Base-by-base conservation (phyloP, 75 land plant genomes). In the Cryptomeria japonica region DNA sequence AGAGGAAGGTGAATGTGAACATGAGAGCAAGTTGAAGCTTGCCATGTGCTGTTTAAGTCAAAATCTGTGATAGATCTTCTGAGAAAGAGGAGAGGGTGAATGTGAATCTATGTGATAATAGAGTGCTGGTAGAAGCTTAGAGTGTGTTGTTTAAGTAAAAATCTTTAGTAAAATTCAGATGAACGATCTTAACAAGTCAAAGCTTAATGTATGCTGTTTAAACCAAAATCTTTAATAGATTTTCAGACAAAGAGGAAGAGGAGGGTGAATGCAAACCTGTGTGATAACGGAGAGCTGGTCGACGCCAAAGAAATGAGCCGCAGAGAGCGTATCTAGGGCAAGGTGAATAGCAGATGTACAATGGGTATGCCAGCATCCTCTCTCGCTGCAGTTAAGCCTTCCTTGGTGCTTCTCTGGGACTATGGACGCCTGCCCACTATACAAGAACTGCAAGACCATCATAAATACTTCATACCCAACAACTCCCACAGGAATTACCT, bases 401-500 rank as follows among this genome's bases (percentile, higher is more conserved):
- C 94, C 90, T 87, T 95, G 95, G 72, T 92, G 94, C 83, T 94
- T 95, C 73, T 88, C 94, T 7, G 96, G 93, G 44, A 94, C 84
- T 49, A 96, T 87, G 25, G 96, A 93, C 58, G 93, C 95, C 78
- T 93, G 94, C 9, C 99, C 99, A 64, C 97, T 94, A 88, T 96
- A 97, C 61, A 97, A 72, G 87, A 97, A 97, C 94, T 95, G 99
- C 75, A 97, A 87, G 86, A 98, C 83, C 88, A 95, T 36, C 92
- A 96, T 39, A 90, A 98, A 96, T 70, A 96, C 99, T 82, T 98
- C 98, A 84, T 98, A 96, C 28, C 98, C 93, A 32, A 98, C 99
- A 8, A 96, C 94, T 64, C 91, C 96, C 73, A 98, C 99, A 3
- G 99, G 99, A 18, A 97, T 95, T 15, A 92, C 95, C n/a, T 55